Evolutionary conservation across 257 asterid species (phyloP), one percentile per base, ranked within the genome.

Genomic region (Solanum clarkiae): DNA sequence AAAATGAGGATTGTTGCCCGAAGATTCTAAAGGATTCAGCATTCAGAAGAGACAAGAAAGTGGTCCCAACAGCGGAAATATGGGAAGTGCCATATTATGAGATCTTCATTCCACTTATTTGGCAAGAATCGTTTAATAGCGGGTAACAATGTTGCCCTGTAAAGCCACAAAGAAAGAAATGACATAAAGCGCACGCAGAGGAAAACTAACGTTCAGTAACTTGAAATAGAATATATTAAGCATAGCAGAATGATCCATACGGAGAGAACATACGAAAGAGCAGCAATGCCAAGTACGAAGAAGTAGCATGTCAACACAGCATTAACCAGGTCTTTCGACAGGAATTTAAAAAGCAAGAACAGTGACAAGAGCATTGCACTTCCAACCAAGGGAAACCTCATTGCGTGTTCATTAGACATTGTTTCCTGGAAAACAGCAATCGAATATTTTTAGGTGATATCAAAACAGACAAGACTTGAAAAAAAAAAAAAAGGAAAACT

Each of bases 281-380:
- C 99, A 80, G 91, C 92, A 79, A 93, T 93, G 87, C 98, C 99
- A 80, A 95, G 99, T 77, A 97, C 91, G 82, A 95, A 93, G 88
- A 97, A 97, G 87, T 97, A 97, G 93, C 97, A 91, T 40, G 99
- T 95, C 86, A 97, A 86, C 20, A 95, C 98, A 49, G 98, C 98
- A 91, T 97, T 97, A 53, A 97, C 99, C 98, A 95, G 90, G 93
- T 97, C 99, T 86, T 97, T 97, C 1, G 99, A 94, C n/a, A 97
- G 88, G 88, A 97, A 95, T 89, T 97, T 97, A 87, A 97, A 97
- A 44, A 97, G 99, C 83, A 97, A 90, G 92, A 97, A 97, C 86
- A 97, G 83, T 49, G 99, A 97, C 91, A 95, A 87, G 90, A 97
- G 92, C 98, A 95, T 91, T 3, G 98, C 99, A 84, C 99, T 97